Base-by-base conservation (phyloP, 306 rosid species). In the Inga leiocalycina region DNA sequence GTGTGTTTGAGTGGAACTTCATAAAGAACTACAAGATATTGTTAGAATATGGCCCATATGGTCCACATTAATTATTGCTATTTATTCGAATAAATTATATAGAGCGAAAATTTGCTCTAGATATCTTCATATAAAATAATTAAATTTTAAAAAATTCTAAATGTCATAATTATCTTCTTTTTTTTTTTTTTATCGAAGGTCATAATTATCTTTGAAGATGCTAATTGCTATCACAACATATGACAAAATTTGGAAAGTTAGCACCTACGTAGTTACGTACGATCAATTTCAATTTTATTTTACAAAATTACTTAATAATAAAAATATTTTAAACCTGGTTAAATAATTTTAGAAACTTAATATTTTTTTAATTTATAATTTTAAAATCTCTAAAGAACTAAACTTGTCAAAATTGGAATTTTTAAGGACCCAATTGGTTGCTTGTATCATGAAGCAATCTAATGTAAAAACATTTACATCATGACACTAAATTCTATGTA, bases 61-160 rank as follows among this genome's bases (percentile, higher is more conserved):
- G 70, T 80, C 89, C 85, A 84, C 90, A 80, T 74, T 19, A 17
- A 52, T 81, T 45, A 78, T 81, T 87, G 88, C 74, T 61, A 87
- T 84, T 78, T 81, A 84, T 68, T 51, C 19, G 2, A 57, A 6
- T 57, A 57, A 52, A 52, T 52, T 46, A 79, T 68, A 57, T 4
- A 57, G 10, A 56, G 64, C 30, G 2, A 57, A 57, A n/a, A 20
- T 8, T 57, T 20, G 32, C 13, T 57, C 4, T 57, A 57, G n/a
- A 22, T 57, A 57, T 57, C 4, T 57, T 57, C 65, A 9, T 54
- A 54, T n/a, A 8, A n/a, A 15, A 15, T 39, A 39, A 14, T 51
- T 51, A 15, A 51, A 51, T 15, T 51, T 3, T 4, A 51, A 16
- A 51, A 51, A 57, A n/a, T 1, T 54, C 61, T 16, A 20, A 15